Evolutionary conservation across 192 early-diverging fungal species (phyloP), one percentile per base, ranked within the genome.

Genomic region (Linnemannia exigua): DNA sequence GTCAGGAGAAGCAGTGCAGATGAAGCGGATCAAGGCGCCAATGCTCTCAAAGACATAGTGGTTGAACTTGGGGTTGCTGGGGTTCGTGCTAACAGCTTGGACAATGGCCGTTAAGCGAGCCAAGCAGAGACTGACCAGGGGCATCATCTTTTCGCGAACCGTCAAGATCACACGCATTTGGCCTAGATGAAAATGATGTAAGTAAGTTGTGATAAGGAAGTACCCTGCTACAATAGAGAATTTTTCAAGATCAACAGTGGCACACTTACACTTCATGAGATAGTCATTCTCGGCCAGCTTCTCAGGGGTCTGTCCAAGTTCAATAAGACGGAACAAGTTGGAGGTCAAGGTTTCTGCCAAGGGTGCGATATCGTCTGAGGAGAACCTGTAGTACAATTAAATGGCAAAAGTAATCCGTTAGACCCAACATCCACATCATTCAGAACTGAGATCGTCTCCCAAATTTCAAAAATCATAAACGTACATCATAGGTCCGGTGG

Each of bases 241-340:
- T n/a, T n/a, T n/a, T n/a, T n/a, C n/a, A n/a, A n/a, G n/a, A 9
- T 58, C 17, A 50, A 17, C 36, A 41, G 25, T 44, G 35, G 35
- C 3, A 11, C 16, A 70, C 66, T 66, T 87, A 94, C 95, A 88
- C 88, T 96, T 97, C 96, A 99, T 99, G 76, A 97, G 77, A 76
- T 97, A 98, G 88, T 98, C 97, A 82, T 99, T 99, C 80, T 99
- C 98, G 0, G 98, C 97, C 79, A 99, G 88, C 85, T 97, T 98
- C 74, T 96, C 96, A 3, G 98, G 96, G 31, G 95, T 94, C 54
- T 92, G 91, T 20, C 92, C 95, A 73, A 88, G 88, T 75, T 95
- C 95, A 70, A 99, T 93, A 37, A 95, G 84, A 14, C 90, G 90
- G 83, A 98, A 98, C 38, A 98, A 87, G 20, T 93, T 91, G 5